These are phyloP conservation scores for Thuja plicata DNA, from an alignment of 83 land plant genomes.

Conservation along the genomic window DNA sequence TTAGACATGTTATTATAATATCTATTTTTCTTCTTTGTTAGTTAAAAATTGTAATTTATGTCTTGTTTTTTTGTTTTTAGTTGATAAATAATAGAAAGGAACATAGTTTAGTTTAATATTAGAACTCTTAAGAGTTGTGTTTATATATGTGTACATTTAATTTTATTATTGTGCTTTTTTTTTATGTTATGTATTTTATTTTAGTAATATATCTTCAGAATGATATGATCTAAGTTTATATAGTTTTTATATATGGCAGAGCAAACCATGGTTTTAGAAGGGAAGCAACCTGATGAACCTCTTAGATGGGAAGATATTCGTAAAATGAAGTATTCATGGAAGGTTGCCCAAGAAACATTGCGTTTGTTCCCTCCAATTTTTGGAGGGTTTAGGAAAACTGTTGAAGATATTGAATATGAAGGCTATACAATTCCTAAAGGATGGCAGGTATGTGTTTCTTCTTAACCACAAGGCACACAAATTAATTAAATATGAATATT, in stretches of 20 bases:
- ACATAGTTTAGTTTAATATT: too few relatives aligned
- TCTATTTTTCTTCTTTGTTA: too few relatives aligned
- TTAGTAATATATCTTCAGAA: too few relatives aligned
- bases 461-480: background rate
- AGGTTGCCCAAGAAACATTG: slow-evolving; percentile 34
- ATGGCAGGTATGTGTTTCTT: slow-evolving; percentile 34
- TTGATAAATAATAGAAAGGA: too few relatives aligned
- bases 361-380: slow-evolving; percentile 44
- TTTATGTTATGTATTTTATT: too few relatives aligned
- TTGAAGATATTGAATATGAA: slow-evolving; percentile 19
- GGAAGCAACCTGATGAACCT: slow-evolving; percentile 20
- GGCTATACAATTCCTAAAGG: slow-evolving; percentile 41
- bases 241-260: slow-evolving; percentile 13
- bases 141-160: too few relatives aligned
- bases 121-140: too few relatives aligned
- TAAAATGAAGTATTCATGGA: slow-evolving; percentile 21
- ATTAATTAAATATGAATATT: too few relatives aligned
- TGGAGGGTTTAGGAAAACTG: slow-evolving; percentile 44
- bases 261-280: slow-evolving; percentile 19
- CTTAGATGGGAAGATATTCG: slow-evolving; percentile 38
- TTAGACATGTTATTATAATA: too few relatives aligned
- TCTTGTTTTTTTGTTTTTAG: too few relatives aligned
- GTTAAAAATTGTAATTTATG: too few relatives aligned
- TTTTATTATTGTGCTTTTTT: too few relatives aligned
- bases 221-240: background rate